Conservation (phyloP, 2,329 filamentous ascomycete species). For the Xylariales sp. region DNA sequence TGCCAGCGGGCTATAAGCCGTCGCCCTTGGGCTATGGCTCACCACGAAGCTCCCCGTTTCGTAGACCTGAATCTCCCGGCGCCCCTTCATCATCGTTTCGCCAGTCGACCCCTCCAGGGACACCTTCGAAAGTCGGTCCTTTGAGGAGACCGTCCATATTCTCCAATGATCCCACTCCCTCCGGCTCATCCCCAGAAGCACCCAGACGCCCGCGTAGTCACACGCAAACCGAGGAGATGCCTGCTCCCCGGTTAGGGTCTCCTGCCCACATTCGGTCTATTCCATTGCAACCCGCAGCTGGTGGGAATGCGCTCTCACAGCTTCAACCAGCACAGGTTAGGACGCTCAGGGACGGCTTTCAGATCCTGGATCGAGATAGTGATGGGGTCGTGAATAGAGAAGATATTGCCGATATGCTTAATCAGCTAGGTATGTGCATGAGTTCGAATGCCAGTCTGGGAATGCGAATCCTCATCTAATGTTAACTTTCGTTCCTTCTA, state of each 20-base stretch:
- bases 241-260: constrained; percentile 22
- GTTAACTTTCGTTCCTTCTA: too few species aligned
- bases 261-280: constrained; percentile 28
- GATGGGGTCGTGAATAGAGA: constrained; percentile 78
- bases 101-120: constrained; percentile 59
- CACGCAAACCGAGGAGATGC: constrained; percentile 14
- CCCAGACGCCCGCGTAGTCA: constrained; percentile 19
- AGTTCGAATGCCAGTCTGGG: too few species aligned
- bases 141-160: constrained; percentile 42
- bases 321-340: constrained; percentile 79
- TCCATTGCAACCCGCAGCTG: constrained; percentile 30
- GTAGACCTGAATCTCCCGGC: constrained; percentile 56
- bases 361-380: constrained; percentile 85
- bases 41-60: constrained; percentile 62
- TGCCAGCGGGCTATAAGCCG: constrained; percentile 60
- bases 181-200: constrained; percentile 31
- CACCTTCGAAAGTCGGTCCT: constrained; percentile 48
- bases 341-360: constrained; percentile 87
- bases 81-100: constrained; percentile 64
- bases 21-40: constrained; percentile 70
- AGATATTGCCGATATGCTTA: constrained; percentile 83
- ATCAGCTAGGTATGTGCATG: constrained; percentile 66
- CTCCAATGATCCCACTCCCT: constrained; percentile 32
- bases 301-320: constrained; percentile 60
- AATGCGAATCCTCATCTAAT: too few species aligned